These are phyloP conservation scores for Fusarium sp. DNA, from an alignment of 2,329 filamentous ascomycete species.

Conservation along the genomic window DNA sequence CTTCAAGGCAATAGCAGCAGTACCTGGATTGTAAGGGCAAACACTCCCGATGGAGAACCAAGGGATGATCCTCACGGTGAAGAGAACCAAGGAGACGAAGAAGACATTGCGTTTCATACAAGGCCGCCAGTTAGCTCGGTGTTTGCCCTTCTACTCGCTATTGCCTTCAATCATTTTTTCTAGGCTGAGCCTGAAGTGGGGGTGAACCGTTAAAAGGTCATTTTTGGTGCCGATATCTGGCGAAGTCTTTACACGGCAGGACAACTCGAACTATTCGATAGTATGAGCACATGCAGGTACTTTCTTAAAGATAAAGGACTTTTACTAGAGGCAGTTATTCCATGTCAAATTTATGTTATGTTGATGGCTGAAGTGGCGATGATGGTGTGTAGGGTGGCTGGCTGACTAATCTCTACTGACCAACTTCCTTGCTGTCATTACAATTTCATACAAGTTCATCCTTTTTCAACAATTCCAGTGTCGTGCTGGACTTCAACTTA, in stretches of 20 bases:
- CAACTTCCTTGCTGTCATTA: slow-evolving; percentile 24
- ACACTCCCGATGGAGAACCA: background rate
- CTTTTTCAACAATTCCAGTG: background rate
- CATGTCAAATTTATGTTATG: background rate
- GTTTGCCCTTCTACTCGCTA: slow-evolving; percentile 16
- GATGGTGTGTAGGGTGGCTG: background rate
- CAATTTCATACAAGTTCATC: background rate
- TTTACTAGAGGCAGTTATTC: background rate
- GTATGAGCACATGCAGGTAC: background rate
- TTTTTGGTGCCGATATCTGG: slow-evolving; percentile 31
- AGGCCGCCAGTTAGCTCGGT: background rate
- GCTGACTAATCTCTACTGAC: slow-evolving; percentile 30
- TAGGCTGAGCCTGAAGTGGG: background rate
- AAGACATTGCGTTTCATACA: slow-evolving; percentile 17
- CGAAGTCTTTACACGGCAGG: background rate
- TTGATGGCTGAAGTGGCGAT: background rate
- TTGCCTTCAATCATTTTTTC: slow-evolving; percentile 15
- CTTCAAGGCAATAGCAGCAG: slow-evolving; percentile 36
- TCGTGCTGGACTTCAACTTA: background rate
- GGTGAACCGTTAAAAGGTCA: background rate
- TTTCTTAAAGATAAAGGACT: background rate
- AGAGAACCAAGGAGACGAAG: background rate
- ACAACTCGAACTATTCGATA: background rate
- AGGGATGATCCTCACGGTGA: background rate
- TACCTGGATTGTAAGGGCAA: slow-evolving; percentile 17